Percentiles rank a stretch among this genome's conserved stretches.
phyloP scores from a whole-genome alignment of 306 rosid genomes.

The Erythrophleum fordii region DNA sequence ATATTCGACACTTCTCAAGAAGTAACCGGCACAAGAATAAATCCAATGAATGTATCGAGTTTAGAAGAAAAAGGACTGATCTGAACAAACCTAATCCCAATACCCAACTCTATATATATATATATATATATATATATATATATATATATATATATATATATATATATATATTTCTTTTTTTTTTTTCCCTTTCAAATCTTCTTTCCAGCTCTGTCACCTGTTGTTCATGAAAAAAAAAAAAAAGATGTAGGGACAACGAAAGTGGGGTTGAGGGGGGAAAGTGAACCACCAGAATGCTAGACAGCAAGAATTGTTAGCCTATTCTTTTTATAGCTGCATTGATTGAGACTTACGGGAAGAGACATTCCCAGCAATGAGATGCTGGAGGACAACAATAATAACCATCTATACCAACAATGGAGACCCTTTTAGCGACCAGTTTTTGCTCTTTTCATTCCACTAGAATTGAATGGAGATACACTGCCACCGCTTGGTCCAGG shows the following conservation, averaged over 20 bases:
- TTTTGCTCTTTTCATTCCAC: constrained; percentile 95
- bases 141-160: too few species aligned
- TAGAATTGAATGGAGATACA: constrained; percentile 85
- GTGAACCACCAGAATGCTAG: constrained; percentile 55
- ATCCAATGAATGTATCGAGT: constrained; percentile 84
- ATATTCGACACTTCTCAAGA: constrained; percentile 56
- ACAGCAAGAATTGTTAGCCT: constrained; percentile 69
- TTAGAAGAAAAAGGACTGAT: constrained; percentile 51
- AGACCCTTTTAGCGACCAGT: constrained; percentile 68
- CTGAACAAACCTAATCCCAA: constrained; percentile 67
- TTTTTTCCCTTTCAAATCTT: constrained; percentile 20
- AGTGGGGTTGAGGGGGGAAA: constrained; percentile 22
- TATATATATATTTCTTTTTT: too few species aligned
- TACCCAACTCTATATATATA: constrained; percentile 49
- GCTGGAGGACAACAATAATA: constrained; percentile 13
- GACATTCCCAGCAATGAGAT: constrained; percentile 39
- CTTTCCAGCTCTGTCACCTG: constrained; percentile 31
- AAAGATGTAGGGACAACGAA: background rate
- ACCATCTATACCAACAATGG: constrained; percentile 19
- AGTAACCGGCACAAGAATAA: constrained; percentile 80
- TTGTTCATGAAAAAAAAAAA: constrained; percentile 43
- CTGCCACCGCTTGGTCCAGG: constrained; percentile 90
- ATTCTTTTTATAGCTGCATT: constrained; percentile 49
- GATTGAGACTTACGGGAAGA: constrained; percentile 37
- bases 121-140: too few species aligned